Base-by-base conservation (phyloP, 345 rosid species). In the Turritis glabra region DNA sequence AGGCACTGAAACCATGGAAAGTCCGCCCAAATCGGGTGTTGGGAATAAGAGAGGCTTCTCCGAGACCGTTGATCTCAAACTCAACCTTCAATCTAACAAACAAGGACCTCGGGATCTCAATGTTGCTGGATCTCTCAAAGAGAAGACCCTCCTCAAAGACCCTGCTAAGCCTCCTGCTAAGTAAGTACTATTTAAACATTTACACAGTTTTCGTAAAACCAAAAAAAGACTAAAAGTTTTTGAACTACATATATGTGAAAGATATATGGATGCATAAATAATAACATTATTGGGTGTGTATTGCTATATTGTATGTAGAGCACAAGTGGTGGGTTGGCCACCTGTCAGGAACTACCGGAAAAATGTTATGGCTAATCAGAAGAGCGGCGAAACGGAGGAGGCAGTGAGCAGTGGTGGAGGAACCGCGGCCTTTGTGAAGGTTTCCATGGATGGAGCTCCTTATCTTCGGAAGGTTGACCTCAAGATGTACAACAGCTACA, bases 271-370 rank as follows among this genome's bases (percentile, higher is more conserved):
- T 14, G 27, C 13, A 11, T 13, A 74, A 25, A 21, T 50, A 29
- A 27, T 69, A 64, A 71, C n/a, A 26, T 50, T 61, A 18, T 13
- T 21, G 30, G 27, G n/a, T 51, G 29, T n/a, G 32, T 37, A 22
- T 44, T 27, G 21, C 64, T 76, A 29, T 51, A 27, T 51, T 52
- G 11, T 76, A 43, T 62, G 70, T 64, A 93, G 97, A 83, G 90
- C 90, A 33, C 97, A 93, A 76, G 92, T 93, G 29, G 89, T 93
- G 54, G 98, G 98, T 29, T 93, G 98, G 98, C 98, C 98, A 51
- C 96, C 98, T 12, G 98, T 93, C 63, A 75, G 98, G 71, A 85
- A 89, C 21, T 93, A 86, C 85, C 77, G 96, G 77, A 93, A 88
- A 88, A 93, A 86, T 80, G 64, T 85, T 25, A 84, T 93, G 90